These are phyloP conservation scores for Suillus ampliporus DNA, from an alignment of 768 basidiomycete genomes.

Conservation along the genomic window DNA sequence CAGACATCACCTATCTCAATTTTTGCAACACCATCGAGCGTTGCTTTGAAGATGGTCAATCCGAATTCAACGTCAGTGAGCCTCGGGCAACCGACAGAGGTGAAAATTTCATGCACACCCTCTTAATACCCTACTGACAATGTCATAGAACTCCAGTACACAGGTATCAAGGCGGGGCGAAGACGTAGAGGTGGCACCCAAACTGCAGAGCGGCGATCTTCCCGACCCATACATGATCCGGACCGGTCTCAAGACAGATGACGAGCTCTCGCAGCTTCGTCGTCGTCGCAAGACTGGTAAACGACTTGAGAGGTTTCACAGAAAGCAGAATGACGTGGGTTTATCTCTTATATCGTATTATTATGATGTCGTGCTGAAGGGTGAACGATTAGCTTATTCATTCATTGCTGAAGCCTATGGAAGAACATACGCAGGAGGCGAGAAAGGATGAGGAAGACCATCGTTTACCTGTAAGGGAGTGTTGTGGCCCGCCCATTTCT, in stretches of 20 bases:
- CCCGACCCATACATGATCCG: slow-evolving; percentile 74
- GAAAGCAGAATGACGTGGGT: slow-evolving; percentile 73
- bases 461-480: slow-evolving; percentile 63
- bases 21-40: not conserved
- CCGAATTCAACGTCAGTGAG: slow-evolving; percentile 1
- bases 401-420: slow-evolving; percentile 91
- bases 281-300: slow-evolving; percentile 62
- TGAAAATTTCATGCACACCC: slow-evolving; percentile 5
- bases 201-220: slow-evolving; percentile 27
- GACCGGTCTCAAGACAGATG: slow-evolving; percentile 62
- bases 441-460: slow-evolving; percentile 66
- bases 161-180: not conserved
- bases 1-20: not conserved
- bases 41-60: slow-evolving; percentile 1
- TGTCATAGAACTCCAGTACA: slow-evolving; percentile 1
- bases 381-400: slow-evolving; percentile 66
- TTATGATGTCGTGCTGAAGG: slow-evolving; percentile 10
- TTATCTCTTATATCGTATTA: slow-evolving; percentile 7
- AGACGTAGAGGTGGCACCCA: not conserved
- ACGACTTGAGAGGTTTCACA: slow-evolving; percentile 67
- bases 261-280: slow-evolving; percentile 67
- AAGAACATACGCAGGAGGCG: slow-evolving; percentile 86
- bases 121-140: slow-evolving; percentile 4
- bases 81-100: slow-evolving; percentile 16
- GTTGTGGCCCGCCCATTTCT: not conserved